Evolutionary conservation across 805 yeast species (phyloP).

Genomic region (Metschnikowia sp.): DNA sequence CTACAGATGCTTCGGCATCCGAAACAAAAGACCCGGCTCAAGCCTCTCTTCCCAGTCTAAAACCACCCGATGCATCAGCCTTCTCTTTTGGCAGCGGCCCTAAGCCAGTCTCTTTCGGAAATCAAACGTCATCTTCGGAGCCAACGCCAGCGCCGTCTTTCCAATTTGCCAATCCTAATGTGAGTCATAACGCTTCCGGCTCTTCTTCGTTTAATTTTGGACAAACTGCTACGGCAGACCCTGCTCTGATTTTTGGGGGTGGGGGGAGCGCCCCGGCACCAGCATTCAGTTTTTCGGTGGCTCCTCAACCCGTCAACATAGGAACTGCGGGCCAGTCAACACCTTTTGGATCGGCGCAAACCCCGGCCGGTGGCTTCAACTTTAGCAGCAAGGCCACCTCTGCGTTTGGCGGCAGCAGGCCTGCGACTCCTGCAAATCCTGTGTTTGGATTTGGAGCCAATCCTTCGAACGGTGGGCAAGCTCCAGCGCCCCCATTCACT

Average conservation of each 20-base stretch:
- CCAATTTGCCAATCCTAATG: slow-evolving; percentile 10
- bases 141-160: slow-evolving; percentile 13
- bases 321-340: slow-evolving; percentile 7
- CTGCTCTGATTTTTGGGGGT: slow-evolving; percentile 29
- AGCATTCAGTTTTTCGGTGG: slow-evolving; percentile 13
- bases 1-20: no score
- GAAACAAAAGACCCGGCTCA: no score
- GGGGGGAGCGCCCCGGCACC: slow-evolving; percentile 16
- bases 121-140: slow-evolving; percentile 5
- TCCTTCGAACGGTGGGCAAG: slow-evolving; percentile 1
- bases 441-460: slow-evolving; percentile 5
- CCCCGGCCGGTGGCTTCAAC: slow-evolving; percentile 11
- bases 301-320: background rate
- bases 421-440: slow-evolving; percentile 11
- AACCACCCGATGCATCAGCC: no score
- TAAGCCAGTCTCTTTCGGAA: background rate
- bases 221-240: slow-evolving; percentile 27
- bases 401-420: slow-evolving; percentile 9
- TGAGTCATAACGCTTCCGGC: slow-evolving; percentile 1
- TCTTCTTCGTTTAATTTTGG: slow-evolving; percentile 16
- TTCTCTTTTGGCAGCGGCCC: slow-evolving; percentile 3
- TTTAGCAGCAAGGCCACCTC: slow-evolving; percentile 10
- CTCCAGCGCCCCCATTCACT: background rate
- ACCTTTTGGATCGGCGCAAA: slow-evolving; percentile 3
- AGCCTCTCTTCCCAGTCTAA: no score